phyloP scores from a whole-genome alignment of 192 early-diverging fungal genomes.

The Funneliformis mosseae region DNA sequence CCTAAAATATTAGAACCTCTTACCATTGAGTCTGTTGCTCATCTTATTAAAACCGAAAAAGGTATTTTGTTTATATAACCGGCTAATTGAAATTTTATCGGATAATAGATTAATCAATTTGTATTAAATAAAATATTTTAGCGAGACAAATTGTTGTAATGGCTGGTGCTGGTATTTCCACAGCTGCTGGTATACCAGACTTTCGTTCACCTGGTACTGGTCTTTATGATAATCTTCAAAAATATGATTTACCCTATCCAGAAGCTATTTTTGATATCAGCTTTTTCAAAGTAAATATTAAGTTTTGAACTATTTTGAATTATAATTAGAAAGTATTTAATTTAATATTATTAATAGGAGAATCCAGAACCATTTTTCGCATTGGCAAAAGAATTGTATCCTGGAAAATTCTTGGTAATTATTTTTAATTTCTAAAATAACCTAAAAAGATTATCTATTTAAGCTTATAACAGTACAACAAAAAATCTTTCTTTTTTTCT shows the following conservation, averaged over 20 bases:
- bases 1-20: conserved; percentile 15
- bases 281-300: conserved; percentile 68
- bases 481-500: background rate
- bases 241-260: conserved; percentile 89
- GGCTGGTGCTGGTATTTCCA: conserved; percentile 92
- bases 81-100: background rate
- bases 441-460: background rate
- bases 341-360: conserved; percentile 38
- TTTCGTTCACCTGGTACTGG: conserved; percentile 93
- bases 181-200: conserved; percentile 86
- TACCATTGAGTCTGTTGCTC: conserved; percentile 44
- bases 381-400: conserved; percentile 89
- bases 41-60: conserved; percentile 46
- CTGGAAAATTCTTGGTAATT: conserved; percentile 65
- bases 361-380: conserved; percentile 88
- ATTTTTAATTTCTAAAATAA: too few species aligned
- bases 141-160: conserved; percentile 79
- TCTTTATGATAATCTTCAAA: conserved; percentile 86
- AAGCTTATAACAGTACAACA: background rate
- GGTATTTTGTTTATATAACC: conserved; percentile 32
- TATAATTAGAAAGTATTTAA: conserved; percentile 1
- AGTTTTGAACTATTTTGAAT: background rate
- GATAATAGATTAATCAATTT: background rate
- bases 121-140: conserved; percentile 25
- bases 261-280: conserved; percentile 94